A percentile compares a stretch with the other conserved stretches of the same genome.
Evolutionary conservation across 257 asterid genomes (phyloP).

Genomic region (Petrea volubilis): DNA sequence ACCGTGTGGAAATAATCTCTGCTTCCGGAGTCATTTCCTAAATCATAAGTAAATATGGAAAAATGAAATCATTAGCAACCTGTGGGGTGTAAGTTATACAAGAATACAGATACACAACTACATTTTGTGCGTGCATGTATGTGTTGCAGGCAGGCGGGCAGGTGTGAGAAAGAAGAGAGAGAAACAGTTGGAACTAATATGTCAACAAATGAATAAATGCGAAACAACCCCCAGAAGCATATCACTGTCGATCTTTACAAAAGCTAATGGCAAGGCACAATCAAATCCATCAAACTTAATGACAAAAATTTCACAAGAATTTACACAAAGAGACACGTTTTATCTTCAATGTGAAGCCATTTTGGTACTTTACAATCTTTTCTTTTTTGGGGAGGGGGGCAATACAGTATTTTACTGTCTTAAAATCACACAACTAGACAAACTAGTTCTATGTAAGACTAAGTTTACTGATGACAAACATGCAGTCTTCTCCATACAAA

Average conservation of each 20-base stretch:
- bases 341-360: conserved; percentile 12
- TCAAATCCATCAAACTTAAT: background rate
- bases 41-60: conserved; percentile 21
- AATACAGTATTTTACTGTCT: background rate
- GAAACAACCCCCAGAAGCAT: background rate
- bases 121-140: too few relatives aligned
- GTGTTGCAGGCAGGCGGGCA: background rate
- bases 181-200: background rate
- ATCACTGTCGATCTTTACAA: background rate
- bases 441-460: background rate
- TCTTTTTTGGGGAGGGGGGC: too few relatives aligned
- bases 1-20: conserved; percentile 82
- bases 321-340: background rate
- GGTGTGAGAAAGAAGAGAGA: background rate
- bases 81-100: background rate
- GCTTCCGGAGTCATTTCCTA: conserved; percentile 98
- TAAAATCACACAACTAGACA: background rate
- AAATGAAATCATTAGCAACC: conserved; percentile 5
- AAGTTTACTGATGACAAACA: conserved; percentile 6
- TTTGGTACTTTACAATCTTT: background rate
- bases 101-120: background rate
- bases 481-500: background rate
- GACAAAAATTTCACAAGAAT: background rate
- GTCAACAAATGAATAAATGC: background rate
- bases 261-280: background rate